These are phyloP conservation scores for Silene uniflora DNA, from an alignment of 148 eudicot genomes.

Conservation along the genomic window DNA sequence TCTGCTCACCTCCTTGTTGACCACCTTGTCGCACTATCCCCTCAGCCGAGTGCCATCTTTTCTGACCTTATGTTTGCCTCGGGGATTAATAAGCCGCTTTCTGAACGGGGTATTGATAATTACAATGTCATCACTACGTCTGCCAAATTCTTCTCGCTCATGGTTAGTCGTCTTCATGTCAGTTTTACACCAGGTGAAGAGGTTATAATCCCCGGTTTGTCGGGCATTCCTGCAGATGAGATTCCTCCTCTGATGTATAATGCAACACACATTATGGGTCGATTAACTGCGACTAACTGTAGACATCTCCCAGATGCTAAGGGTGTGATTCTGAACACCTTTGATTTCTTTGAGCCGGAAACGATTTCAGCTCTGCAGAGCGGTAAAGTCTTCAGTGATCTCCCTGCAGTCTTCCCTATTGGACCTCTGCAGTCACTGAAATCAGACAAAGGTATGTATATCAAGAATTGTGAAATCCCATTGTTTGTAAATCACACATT, in stretches of 20 bases:
- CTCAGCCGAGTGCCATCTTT: constrained; percentile 27
- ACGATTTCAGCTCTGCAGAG: no score
- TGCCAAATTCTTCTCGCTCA: constrained; percentile 25
- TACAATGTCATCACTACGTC: constrained; percentile 33
- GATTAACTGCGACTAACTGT: no score
- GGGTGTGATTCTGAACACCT: no score
- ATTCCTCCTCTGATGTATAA: constrained; percentile 24
- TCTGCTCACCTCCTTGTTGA: constrained; percentile 29
- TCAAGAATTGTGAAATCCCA: no score
- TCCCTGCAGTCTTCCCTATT: no score
- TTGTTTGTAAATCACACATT: no score
- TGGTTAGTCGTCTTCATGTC: constrained; percentile 20
- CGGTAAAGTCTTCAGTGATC: no score
- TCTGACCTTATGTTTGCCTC: constrained; percentile 31
- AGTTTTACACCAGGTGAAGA: neutral
- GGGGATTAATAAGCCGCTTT: constrained; percentile 17
- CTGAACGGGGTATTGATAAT: constrained; percentile 12
- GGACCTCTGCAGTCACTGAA: no score
- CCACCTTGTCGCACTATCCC: constrained; percentile 24
- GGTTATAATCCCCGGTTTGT: constrained; percentile 27
- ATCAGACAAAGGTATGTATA: no score
- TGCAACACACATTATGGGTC: no score
- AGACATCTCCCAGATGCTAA: no score
- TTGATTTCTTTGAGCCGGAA: no score
- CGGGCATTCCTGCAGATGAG: constrained; percentile 12